Evolutionary conservation across 257 asterid genomes (phyloP).

Genomic region (Solanum medicagineum): DNA sequence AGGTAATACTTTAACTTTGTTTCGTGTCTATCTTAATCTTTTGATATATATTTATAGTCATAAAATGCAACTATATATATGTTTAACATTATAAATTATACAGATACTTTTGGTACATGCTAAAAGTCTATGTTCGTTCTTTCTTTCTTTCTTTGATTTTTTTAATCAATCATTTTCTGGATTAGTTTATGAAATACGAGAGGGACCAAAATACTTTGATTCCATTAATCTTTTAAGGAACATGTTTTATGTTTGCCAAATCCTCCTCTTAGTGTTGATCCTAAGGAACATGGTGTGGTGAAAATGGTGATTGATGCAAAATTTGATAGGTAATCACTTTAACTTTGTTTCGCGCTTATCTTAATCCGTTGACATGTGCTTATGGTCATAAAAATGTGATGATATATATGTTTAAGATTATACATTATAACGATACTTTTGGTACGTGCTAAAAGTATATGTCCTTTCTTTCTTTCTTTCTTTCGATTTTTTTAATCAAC

Average conservation of each 20-base stretch:
- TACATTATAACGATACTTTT: background rate
- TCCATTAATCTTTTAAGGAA: background rate
- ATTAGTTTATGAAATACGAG: too few relatives aligned
- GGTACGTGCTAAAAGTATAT: background rate
- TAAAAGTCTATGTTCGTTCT: too few relatives aligned
- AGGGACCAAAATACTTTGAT: too few relatives aligned
- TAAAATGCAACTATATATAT: background rate
- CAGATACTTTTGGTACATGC: background rate
- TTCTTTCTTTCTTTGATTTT: background rate
- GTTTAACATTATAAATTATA: background rate
- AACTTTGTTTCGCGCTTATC: background rate
- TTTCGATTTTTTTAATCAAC: too few relatives aligned
- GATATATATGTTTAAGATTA: background rate
- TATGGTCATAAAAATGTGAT: background rate
- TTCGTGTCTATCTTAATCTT: background rate
- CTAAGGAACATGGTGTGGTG: background rate
- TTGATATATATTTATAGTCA: background rate
- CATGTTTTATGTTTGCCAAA: background rate
- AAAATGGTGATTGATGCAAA: background rate
- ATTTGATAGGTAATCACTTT: background rate
- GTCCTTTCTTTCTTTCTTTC: background rate
- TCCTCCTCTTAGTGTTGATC: background rate
- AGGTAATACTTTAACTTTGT: background rate
- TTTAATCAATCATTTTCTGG: too few relatives aligned
- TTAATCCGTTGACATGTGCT: background rate